Conservation (phyloP, 1,284 basidiomycete genomes). For the Puccinia sorghi region DNA sequence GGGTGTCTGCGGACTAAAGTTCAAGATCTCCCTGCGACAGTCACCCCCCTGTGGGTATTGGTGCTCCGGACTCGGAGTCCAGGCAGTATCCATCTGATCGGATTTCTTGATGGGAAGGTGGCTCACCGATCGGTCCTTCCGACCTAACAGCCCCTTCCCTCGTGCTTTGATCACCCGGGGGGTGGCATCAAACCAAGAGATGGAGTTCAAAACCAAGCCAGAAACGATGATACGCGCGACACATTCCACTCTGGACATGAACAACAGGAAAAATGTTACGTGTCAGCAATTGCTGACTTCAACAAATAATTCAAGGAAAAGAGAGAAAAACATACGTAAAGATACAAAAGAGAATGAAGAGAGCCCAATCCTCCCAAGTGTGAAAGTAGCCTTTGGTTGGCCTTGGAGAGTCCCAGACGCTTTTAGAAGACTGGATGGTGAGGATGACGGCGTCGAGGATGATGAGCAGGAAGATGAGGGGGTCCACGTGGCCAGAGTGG, state of each 20-base stretch:
- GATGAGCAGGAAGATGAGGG: constrained; percentile 77
- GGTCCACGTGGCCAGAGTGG: constrained; percentile 73
- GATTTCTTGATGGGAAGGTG: constrained; percentile 12
- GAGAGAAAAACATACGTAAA: constrained; percentile 71
- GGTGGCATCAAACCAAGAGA: background rate
- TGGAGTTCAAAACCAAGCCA: constrained; percentile 83
- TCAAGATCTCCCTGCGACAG: constrained; percentile 5
- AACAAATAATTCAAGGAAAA: constrained; percentile 27
- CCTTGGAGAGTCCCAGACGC: constrained; percentile 62
- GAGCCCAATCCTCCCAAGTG: constrained; percentile 78
- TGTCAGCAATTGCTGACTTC: background rate
- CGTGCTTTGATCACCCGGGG: background rate
- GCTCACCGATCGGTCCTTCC: constrained; percentile 29
- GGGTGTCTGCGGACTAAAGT: constrained; percentile 1
- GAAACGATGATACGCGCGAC: constrained; percentile 86
- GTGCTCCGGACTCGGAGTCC: constrained; percentile 4
- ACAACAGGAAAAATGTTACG: background rate
- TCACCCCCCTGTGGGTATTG: background rate
- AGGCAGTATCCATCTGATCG: constrained; percentile 18
- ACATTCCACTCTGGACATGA: constrained; percentile 71
- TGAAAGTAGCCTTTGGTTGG: constrained; percentile 73
- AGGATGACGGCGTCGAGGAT: constrained; percentile 79
- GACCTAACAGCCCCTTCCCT: background rate
- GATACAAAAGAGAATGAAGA: constrained; percentile 78
- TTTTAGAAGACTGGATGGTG: constrained; percentile 71